These are phyloP conservation scores for Ceriops decandra DNA, from an alignment of 345 rosid genomes.

Conservation along the genomic window DNA sequence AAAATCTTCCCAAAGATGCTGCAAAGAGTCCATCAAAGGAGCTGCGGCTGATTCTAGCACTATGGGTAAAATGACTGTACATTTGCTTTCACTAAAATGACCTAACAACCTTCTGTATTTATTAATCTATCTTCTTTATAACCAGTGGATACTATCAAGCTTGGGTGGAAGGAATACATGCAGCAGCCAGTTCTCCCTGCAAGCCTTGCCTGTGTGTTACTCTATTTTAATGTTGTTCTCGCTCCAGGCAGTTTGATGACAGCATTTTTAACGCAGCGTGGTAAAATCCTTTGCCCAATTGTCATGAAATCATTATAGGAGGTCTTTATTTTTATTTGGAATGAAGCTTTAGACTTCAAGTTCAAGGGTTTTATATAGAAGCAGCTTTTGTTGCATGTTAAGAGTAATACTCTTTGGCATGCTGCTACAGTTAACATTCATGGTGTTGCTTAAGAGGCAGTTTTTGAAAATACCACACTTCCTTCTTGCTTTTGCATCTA, in stretches of 20 bases:
- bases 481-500: too few species aligned
- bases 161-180: conserved; percentile 91
- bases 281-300: conserved; percentile 29
- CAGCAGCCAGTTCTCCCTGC: conserved; percentile 97
- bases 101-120: background rate
- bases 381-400: background rate
- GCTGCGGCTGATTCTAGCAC: conserved; percentile 26
- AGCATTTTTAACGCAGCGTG: conserved; percentile 82
- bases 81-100: background rate
- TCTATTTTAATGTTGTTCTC: conserved; percentile 82
- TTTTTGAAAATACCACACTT: too few species aligned
- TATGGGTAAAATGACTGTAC: conserved; percentile 45
- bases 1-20: conserved; percentile 53
- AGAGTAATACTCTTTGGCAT: background rate
- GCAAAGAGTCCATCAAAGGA: conserved; percentile 30
- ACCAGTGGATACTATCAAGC: conserved; percentile 66
- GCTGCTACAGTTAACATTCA: too few species aligned
- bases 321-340: background rate
- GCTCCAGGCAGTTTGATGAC: conserved; percentile 95
- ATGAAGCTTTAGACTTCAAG: background rate
- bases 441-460: too few species aligned
- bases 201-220: conserved; percentile 85
- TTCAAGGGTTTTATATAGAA: too few species aligned
- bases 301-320: background rate
- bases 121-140: conserved; percentile 20